Conservation (phyloP, 495 filamentous ascomycete genomes). For the Apiosordaria backusii region DNA sequence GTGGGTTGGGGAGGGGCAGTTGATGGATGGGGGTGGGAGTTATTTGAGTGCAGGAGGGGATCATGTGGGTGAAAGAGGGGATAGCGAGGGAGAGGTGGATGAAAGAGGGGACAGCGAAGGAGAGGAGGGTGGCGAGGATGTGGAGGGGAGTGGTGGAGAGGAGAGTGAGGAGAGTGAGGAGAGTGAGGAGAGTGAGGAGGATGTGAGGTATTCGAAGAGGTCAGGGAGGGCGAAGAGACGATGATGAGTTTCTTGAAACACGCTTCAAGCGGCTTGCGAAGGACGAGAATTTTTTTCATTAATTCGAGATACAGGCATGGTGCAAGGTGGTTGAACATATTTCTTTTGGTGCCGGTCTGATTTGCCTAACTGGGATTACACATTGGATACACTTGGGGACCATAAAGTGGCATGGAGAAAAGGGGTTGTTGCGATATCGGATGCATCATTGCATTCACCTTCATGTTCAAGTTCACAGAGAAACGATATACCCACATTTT, state of each 20-base stretch:
- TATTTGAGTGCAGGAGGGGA: constrained; percentile 10
- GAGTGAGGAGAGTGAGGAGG: neutral
- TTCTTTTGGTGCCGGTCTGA: neutral
- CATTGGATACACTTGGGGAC: neutral
- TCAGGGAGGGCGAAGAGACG: neutral
- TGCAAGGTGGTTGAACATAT: too few species aligned
- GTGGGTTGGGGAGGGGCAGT: constrained; percentile 44
- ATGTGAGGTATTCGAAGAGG: neutral
- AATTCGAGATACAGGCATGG: too few species aligned
- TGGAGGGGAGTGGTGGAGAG: neutral
- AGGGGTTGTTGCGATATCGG: neutral
- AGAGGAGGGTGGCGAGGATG: neutral
- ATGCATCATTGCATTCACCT: neutral
- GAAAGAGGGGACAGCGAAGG: neutral
- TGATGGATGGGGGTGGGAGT: constrained; percentile 30
- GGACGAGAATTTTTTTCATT: too few species aligned
- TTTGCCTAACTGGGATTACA: neutral
- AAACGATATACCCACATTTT: neutral
- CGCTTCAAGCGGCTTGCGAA: neutral
- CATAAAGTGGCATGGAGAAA: neutral
- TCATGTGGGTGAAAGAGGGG: neutral
- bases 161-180: neutral
- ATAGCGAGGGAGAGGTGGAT: neutral
- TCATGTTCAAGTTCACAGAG: neutral
- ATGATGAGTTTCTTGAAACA: neutral